Evolutionary conservation across 805 yeast genomes (phyloP), one percentile per base, ranked within the genome.

Genomic region (Cyberlindnera saturnus): DNA sequence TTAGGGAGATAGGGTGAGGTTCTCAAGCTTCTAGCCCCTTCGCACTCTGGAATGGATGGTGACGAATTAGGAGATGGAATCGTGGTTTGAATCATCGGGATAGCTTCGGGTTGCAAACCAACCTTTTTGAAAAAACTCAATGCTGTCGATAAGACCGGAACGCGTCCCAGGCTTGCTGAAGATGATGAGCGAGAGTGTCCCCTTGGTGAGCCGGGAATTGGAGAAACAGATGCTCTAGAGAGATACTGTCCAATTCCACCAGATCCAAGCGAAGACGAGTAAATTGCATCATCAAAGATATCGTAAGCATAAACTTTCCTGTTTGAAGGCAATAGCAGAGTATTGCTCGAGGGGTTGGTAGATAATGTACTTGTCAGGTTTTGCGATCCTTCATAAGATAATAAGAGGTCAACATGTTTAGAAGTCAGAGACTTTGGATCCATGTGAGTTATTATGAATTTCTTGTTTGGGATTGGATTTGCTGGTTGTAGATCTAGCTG

Each of bases 261-360:
- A 5, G 50, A 35, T 3, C 49, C 52, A 29, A 43, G 26, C 5
- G 57, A 50, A 6, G 53, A 47, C 3, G 59, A 49, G 57, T 80
- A 81, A 29, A 78, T 70, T 1, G 84, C 81, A 52, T 81, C 87
- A 58, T 81, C 87, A 40, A 81, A 70, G 3, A 81, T 70, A 49
- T 81, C 87, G 57, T 70, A 81, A 0, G 85, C 74, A 57, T 77
- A 81, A 1, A 77, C 70, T 49, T 75, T 74, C 34, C 49, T 51
- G 34, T 33, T 48, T 2, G 55, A 38, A 3, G 52, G 49, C 8
- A 50, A 16, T 14, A 48, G 19, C 20, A 50, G 11, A 2, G 50
- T 49, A 6, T 58, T 35, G 3, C 49, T 46, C 3, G 59, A 9
- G 26, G 45, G 36, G 13, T 9, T 28, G 23, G 46, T n/a, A 9